Evolutionary conservation across 805 yeast genomes (phyloP).

Genomic region (Candida andamanensis): DNA sequence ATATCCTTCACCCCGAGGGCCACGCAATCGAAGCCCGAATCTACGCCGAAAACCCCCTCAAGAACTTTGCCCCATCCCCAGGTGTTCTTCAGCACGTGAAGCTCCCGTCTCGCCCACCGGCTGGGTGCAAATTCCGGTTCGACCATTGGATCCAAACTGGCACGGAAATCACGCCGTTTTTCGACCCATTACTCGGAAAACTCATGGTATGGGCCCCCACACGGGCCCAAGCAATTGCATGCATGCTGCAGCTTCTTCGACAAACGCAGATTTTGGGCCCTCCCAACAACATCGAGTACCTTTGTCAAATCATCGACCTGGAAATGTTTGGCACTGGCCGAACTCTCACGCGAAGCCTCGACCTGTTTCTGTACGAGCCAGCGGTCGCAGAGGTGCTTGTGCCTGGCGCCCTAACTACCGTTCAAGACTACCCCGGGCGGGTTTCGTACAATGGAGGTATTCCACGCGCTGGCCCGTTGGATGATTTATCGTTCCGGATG

Average conservation of each 20-base stretch:
- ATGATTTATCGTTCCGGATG: constrained; percentile 76
- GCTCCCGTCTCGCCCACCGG: no score
- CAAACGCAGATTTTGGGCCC: constrained; percentile 86
- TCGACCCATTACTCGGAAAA: constrained; percentile 93
- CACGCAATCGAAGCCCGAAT: constrained; percentile 94
- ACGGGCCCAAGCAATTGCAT: constrained; percentile 76
- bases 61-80: constrained; percentile 91
- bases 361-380: not conserved
- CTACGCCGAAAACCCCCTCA: constrained; percentile 94
- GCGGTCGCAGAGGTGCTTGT: constrained; percentile 72
- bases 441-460: constrained; percentile 76
- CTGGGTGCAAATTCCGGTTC: constrained; percentile 58
- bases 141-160: constrained; percentile 93
- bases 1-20: constrained; percentile 46
- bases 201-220: constrained; percentile 90
- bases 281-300: constrained; percentile 80
- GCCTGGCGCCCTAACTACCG: constrained; percentile 76
- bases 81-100: constrained; percentile 80
- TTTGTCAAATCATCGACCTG: constrained; percentile 76
- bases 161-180: constrained; percentile 80
- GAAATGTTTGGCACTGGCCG: constrained; percentile 61
- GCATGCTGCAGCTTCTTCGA: constrained; percentile 67
- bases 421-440: constrained; percentile 96
- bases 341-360: not conserved
- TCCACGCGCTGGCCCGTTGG: constrained; percentile 98